Conservation (phyloP, 805 yeast species). For the Metschnikowia reukaufii region DNA sequence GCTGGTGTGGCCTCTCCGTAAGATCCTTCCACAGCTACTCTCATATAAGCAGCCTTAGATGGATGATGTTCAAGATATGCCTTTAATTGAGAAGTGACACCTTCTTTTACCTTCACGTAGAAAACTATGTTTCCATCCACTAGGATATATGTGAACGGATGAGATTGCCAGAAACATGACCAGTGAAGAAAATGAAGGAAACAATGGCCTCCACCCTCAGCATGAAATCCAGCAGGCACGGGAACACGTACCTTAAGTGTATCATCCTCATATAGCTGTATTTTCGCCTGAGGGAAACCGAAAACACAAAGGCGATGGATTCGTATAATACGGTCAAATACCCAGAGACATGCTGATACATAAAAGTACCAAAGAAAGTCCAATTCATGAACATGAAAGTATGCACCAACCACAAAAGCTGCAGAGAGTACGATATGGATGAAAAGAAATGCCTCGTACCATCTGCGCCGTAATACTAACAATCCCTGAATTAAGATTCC, state of each 20-base stretch:
- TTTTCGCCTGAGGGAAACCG: conserved; percentile 58
- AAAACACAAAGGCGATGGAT: conserved; percentile 52
- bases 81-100: conserved; percentile 29
- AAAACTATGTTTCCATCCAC: conserved; percentile 19
- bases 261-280: conserved; percentile 43
- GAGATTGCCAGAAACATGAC: conserved; percentile 60
- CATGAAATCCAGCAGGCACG: conserved; percentile 54
- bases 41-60: conserved; percentile 16
- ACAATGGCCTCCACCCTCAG: conserved; percentile 62
- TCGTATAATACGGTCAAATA: conserved; percentile 47
- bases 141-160: conserved; percentile 56
- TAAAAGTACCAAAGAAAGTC: conserved; percentile 20
- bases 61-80: conserved; percentile 23
- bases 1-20: conserved; percentile 40
- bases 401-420: conserved; percentile 45
- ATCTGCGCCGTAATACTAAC: conserved; percentile 43
- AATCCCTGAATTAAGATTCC: conserved; percentile 48
- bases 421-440: conserved; percentile 39
- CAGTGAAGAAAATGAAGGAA: conserved; percentile 51
- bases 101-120: conserved; percentile 36
- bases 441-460: conserved; percentile 45
- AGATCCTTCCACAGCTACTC: conserved; percentile 41
- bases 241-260: conserved; percentile 50
- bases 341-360: conserved; percentile 19
- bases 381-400: conserved; percentile 47